Conservation (phyloP, 768 basidiomycete genomes). For the Hydnum rufescens region DNA sequence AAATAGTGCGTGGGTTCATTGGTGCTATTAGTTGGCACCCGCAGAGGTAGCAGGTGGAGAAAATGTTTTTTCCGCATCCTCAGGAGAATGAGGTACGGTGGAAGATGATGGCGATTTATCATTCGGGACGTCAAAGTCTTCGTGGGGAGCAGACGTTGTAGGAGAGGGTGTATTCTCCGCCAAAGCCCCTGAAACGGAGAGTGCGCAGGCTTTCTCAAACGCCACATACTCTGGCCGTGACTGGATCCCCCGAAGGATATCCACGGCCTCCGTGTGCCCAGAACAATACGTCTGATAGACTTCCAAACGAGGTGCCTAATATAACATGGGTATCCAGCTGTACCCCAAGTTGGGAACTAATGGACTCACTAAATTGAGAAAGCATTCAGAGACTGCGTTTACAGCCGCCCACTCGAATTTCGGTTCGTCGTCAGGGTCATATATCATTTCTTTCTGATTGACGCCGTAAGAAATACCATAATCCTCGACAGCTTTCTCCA, state of each 20-base stretch:
- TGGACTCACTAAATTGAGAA: constrained; percentile 8
- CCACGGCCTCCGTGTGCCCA: constrained; percentile 63
- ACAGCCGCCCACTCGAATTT: constrained; percentile 15
- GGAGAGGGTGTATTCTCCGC: no score
- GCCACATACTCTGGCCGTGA: constrained; percentile 59
- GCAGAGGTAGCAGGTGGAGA: neutral
- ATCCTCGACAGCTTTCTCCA: constrained; percentile 14
- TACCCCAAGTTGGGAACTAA: constrained; percentile 8
- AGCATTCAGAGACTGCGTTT: constrained; percentile 12
- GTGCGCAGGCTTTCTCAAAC: constrained; percentile 62
- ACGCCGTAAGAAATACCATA: neutral
- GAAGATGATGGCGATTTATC: no score
- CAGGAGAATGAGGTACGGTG: neutral
- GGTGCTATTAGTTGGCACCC: no score
- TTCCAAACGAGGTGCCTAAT: constrained; percentile 53
- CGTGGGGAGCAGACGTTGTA: neutral
- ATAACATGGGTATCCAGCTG: constrained; percentile 4
- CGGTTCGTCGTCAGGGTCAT: neutral
- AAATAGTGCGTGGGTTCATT: no score
- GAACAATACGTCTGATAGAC: constrained; percentile 78
- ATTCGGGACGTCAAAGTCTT: neutral
- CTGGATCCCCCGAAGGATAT: constrained; percentile 46
- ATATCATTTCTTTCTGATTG: neutral
- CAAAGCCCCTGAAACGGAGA: no score
- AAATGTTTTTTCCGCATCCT: neutral